Conservation (phyloP, 768 basidiomycete genomes). For the Amanita rubescens region DNA sequence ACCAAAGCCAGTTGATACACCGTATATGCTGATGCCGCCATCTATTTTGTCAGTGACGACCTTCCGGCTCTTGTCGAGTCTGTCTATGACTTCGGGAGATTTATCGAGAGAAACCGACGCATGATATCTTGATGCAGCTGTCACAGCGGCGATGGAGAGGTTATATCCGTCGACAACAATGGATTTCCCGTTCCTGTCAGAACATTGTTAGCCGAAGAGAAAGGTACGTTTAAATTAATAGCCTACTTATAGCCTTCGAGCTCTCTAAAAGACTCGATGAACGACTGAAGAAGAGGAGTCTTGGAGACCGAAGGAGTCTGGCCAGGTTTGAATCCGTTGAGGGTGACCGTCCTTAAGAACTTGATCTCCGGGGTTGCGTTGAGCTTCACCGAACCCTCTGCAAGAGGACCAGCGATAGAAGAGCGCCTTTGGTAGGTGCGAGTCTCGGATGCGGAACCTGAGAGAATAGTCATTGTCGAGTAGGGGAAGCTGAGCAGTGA, state of each 20-base stretch:
- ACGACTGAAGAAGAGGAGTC: slow-evolving; percentile 42
- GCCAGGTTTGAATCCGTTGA: slow-evolving; percentile 9
- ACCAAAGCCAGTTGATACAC: slow-evolving; percentile 79
- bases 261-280: slow-evolving; percentile 52
- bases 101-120: slow-evolving; percentile 44
- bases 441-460: slow-evolving; percentile 17
- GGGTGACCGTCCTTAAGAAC: slow-evolving; percentile 12
- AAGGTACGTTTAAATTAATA: slow-evolving; percentile 1
- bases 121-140: slow-evolving; percentile 64
- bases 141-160: slow-evolving; percentile 69
- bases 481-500: slow-evolving; percentile 1
- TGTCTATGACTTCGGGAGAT: slow-evolving; percentile 38
- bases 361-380: slow-evolving; percentile 11
- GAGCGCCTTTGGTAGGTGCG: slow-evolving; percentile 22
- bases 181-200: slow-evolving; percentile 48
- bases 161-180: slow-evolving; percentile 62
- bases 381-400: slow-evolving; percentile 17
- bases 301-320: background rate
- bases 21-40: slow-evolving; percentile 67
- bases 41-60: slow-evolving; percentile 63
- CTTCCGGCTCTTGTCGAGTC: slow-evolving; percentile 54
- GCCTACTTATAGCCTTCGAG: slow-evolving; percentile 58
- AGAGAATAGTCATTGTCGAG: slow-evolving; percentile 22
- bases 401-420: slow-evolving; percentile 15
- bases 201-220: background rate